Base-by-base conservation (phyloP, 306 rosid genomes). In the Ormosia semicastrata region DNA sequence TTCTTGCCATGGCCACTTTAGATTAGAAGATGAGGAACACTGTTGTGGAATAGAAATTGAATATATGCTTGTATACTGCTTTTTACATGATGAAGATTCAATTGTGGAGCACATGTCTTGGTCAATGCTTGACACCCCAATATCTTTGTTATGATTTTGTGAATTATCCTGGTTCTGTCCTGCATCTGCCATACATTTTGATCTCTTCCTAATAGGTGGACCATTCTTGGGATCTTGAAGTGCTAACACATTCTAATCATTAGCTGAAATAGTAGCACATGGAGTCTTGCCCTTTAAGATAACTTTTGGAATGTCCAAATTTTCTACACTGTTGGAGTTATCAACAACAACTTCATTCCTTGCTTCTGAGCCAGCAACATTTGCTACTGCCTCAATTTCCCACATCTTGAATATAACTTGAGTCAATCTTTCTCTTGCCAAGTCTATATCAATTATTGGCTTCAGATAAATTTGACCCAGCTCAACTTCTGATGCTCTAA, bases 201-300 rank as follows among this genome's bases (percentile, higher is more conserved):
- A n/a, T 78, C 98, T 91, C 87, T 95, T 93, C 83, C 81, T 83
- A 57, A 36, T 83, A 46, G 73, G 75, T 11, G 73, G 71, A 8
- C 65, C 81, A 40, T 58, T 76, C 82, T 83, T 82, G 41, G 83
- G 79, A 79, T 82, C 81, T 39, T 80, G 93, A 68, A 85, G 75
- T 14, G 92, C 87, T 2, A 96, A 98, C 57, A 95, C 99, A 87
- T 79, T 92, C 88, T 95, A 98, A 87, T 95, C 99, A 86, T 95
- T 93, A 14, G 93, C 88, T 50, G 98, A 95, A 73, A 78, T n/a
- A 49, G 97, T 66, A 49, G 90, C 86, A 82, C 94, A 84, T 13
- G 88, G 87, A 73, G 77, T 15, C 75, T 84, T 83, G 52, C 73
- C 88, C 66, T 60, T 76, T n/a, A 88, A 66, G 57, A 84, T 52